phyloP scores from a whole-genome alignment of 2,329 filamentous ascomycete species.

The Hypocreales sp. region DNA sequence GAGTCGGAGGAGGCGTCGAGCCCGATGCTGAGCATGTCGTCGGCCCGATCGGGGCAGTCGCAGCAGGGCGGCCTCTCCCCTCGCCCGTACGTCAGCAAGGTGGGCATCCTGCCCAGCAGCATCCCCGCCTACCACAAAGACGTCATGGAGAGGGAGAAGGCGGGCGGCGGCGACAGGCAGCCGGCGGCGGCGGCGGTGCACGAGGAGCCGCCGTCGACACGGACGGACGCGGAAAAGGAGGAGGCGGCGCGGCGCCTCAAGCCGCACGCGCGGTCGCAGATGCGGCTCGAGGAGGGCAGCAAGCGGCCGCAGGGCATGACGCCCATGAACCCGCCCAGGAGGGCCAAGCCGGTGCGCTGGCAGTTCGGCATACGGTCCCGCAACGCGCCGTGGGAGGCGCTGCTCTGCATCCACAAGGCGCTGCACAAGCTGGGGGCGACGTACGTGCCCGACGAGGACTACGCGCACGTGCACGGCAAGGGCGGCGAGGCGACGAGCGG shows the following conservation, averaged over 20 bases:
- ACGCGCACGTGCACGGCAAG: slow-evolving; percentile 28
- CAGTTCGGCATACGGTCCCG: slow-evolving; percentile 94
- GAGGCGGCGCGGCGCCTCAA: slow-evolving; percentile 70
- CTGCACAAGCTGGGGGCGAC: slow-evolving; percentile 75
- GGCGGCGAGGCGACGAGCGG: slow-evolving; percentile 19
- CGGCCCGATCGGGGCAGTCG: slow-evolving; percentile 36
- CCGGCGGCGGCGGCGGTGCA: slow-evolving; percentile 25
- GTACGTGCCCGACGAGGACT: slow-evolving; percentile 59
- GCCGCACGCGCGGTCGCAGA: slow-evolving; percentile 61
- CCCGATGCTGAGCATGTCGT: slow-evolving; percentile 38
- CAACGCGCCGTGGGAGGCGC: slow-evolving; percentile 86
- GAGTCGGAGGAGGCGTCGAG: slow-evolving; percentile 26
- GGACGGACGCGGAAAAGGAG: slow-evolving; percentile 61
- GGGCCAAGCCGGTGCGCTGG: slow-evolving; percentile 75
- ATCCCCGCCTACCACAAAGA: slow-evolving; percentile 82
- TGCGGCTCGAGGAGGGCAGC: slow-evolving; percentile 49
- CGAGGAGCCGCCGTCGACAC: slow-evolving; percentile 32
- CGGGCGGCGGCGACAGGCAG: slow-evolving; percentile 29
- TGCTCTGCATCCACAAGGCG: slow-evolving; percentile 90
- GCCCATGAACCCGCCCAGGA: slow-evolving; percentile 49
- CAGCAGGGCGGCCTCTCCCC: slow-evolving; percentile 30
- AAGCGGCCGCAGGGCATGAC: slow-evolving; percentile 47
- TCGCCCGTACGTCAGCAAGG: slow-evolving; percentile 59
- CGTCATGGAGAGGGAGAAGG: slow-evolving; percentile 61
- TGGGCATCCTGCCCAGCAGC: slow-evolving; percentile 83